phyloP scores from a whole-genome alignment of 2,329 filamentous ascomycete species.

The Microdochium bolleyi region DNA sequence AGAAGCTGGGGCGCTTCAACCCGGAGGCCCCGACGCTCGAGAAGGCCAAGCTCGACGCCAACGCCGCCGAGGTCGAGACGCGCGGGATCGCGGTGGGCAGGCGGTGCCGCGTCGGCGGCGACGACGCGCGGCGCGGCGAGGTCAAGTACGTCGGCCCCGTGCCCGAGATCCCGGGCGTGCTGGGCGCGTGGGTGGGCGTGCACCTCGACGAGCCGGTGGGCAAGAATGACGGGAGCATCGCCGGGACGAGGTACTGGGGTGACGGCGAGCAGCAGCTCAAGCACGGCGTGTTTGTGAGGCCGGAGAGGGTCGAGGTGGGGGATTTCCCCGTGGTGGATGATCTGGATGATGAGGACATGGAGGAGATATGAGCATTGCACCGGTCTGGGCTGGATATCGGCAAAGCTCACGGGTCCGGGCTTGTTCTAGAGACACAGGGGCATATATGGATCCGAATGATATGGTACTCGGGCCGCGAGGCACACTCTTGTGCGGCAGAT shows the following conservation, averaged over 20 bases:
- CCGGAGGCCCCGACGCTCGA: constrained; percentile 70
- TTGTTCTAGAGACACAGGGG: too few relatives aligned
- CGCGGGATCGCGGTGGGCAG: constrained; percentile 58
- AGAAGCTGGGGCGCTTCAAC: constrained; percentile 94
- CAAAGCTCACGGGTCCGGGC: too few relatives aligned
- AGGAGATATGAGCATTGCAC: constrained; percentile 49
- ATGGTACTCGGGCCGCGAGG: too few relatives aligned
- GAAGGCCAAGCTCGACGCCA: constrained; percentile 61
- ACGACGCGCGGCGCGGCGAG: constrained; percentile 62
- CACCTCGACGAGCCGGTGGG: constrained; percentile 72
- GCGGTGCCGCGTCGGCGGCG: constrained; percentile 57
- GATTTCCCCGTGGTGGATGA: constrained; percentile 66
- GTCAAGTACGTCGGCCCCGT: constrained; percentile 68
- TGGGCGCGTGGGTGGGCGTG: constrained; percentile 65
- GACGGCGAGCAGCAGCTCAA: constrained; percentile 50
- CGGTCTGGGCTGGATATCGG: not conserved
- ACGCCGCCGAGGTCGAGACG: constrained; percentile 60
- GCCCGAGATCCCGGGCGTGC: constrained; percentile 60
- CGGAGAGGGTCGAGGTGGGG: constrained; percentile 70
- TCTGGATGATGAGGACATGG: constrained; percentile 71
- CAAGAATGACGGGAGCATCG: constrained; percentile 73
- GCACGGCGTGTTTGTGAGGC: constrained; percentile 70
- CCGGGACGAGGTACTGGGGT: constrained; percentile 62
- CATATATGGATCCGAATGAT: too few relatives aligned
- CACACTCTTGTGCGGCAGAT: too few relatives aligned